Evolutionary conservation across 148 eudicot genomes (phyloP).

Genomic region (Silene latifolia): DNA sequence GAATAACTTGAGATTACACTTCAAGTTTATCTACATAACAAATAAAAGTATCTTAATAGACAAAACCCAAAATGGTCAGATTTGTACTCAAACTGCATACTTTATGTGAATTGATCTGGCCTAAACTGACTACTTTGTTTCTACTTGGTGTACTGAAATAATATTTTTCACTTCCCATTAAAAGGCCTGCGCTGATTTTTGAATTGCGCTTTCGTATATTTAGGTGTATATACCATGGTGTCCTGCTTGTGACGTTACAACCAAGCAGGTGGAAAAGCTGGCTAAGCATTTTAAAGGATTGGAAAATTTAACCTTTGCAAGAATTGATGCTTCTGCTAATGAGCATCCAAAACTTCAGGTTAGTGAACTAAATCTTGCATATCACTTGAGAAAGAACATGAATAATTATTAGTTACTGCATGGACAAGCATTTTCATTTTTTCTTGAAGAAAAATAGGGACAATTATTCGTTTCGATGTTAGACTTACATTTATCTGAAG

Average conservation of each 20-base stretch:
- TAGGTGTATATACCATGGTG: conserved; percentile 96
- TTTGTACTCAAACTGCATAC: not conserved
- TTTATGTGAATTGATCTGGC: no score
- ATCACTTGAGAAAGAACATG: not conserved
- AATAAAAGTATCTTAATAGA: no score
- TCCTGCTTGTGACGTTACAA: conserved; percentile 63
- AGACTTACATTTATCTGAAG: no score
- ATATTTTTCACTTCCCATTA: not conserved
- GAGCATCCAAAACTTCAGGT: conserved; percentile 89
- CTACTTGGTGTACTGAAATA: not conserved
- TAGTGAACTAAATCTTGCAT: conserved; percentile 12
- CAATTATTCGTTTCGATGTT: no score
- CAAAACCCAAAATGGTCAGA: no score
- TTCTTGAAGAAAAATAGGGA: no score
- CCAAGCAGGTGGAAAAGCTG: conserved; percentile 87
- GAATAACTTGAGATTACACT: no score
- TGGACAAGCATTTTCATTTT: not conserved
- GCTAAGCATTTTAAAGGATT: conserved; percentile 89
- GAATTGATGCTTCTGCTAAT: conserved; percentile 77
- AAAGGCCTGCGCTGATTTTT: not conserved
- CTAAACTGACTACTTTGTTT: no score
- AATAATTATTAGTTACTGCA: not conserved
- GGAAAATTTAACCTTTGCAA: conserved; percentile 61
- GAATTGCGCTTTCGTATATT: not conserved
- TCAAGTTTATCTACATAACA: no score